Percentiles rank a stretch among this genome's conserved stretches.
phyloP scores from a whole-genome alignment of 306 rosid genomes.

The Trifolium pratense region DNA sequence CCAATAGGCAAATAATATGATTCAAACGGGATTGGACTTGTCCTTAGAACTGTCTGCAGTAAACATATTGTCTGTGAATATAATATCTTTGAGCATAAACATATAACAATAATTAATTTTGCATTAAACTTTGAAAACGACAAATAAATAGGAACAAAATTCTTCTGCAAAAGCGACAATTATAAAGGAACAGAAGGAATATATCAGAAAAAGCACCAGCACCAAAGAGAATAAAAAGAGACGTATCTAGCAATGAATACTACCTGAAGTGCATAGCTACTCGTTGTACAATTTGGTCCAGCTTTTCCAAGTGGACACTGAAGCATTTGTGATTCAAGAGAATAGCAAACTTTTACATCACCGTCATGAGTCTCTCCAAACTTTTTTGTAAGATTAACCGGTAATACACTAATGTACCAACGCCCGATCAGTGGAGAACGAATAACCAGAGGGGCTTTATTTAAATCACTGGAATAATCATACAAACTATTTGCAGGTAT shows the following conservation, averaged over 20 bases:
- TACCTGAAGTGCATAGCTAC: conserved; percentile 82
- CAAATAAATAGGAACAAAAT: too few relatives aligned
- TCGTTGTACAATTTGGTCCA: conserved; percentile 79
- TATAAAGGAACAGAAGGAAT: too few relatives aligned
- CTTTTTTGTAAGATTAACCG: conserved; percentile 56
- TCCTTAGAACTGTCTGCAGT: conserved; percentile 83
- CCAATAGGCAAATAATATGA: conserved; percentile 83
- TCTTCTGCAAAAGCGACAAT: too few relatives aligned
- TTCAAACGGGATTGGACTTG: conserved; percentile 66
- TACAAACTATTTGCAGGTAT: conserved; percentile 69
- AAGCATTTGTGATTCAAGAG: conserved; percentile 68
- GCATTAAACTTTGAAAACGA: too few relatives aligned
- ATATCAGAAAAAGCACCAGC: neutral
- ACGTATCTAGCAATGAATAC: conserved; percentile 29
- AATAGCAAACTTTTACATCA: conserved; percentile 64
- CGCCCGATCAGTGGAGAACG: conserved; percentile 75
- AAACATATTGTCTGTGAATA: neutral
- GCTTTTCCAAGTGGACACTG: conserved; percentile 82
- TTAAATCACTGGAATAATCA: conserved; percentile 74
- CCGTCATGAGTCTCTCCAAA: conserved; percentile 50
- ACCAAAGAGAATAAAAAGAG: neutral
- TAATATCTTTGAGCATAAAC: too few relatives aligned
- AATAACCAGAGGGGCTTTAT: conserved; percentile 62
- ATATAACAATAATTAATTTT: too few relatives aligned
- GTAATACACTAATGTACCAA: conserved; percentile 67